Evolutionary conservation across 768 basidiomycete species (phyloP), one percentile per base, ranked within the genome.

Genomic region (Gymnopilus junonius): DNA sequence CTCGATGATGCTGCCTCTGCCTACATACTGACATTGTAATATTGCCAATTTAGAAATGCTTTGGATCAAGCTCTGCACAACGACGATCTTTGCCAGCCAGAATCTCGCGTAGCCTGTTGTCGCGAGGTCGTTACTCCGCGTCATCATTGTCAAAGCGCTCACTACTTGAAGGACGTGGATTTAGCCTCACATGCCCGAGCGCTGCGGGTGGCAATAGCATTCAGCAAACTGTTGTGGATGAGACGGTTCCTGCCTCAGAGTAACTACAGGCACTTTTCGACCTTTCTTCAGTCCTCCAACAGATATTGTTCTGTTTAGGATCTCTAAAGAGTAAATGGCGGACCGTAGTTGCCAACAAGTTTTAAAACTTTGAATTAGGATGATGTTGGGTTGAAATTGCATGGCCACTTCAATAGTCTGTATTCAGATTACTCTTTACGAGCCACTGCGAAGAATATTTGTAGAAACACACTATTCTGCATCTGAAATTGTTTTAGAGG

Each of bases 221-320:
- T 1, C 51, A 51, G 12, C 55, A 65, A 56, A 58, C 31, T 29
- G 42, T 68, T 40, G 29, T 54, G 17, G 51, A 65, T 21, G 40
- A 65, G 39, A 68, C 56, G 1, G 51, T 68, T 1, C 15, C 64
- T 6, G 64, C 64, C 21, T 59, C 63, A 8, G 32, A 58, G 67
- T 67, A 50, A 60, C 61, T 63, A 3, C n/a, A 8, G 31, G 12
- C 39, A 29, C 4, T 37, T 45, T 17, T 7, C 20, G n/a, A n/a
- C n/a, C n/a, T n/a, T 21, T 46, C n/a, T 12, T 10, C 6, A 11
- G 11, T 12, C 11, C 3, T 40, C 17, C 23, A n/a, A 23, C 46
- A 17, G 46, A 29, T 20, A 51, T 23, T 21, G 12, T 29, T 20
- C 27, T 25, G 2, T 17, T 12, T 34, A 63, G 62, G 7, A 54